Conservation (phyloP, 2,329 filamentous ascomycete species). For the Phaeoacremonium minimum region DNA sequence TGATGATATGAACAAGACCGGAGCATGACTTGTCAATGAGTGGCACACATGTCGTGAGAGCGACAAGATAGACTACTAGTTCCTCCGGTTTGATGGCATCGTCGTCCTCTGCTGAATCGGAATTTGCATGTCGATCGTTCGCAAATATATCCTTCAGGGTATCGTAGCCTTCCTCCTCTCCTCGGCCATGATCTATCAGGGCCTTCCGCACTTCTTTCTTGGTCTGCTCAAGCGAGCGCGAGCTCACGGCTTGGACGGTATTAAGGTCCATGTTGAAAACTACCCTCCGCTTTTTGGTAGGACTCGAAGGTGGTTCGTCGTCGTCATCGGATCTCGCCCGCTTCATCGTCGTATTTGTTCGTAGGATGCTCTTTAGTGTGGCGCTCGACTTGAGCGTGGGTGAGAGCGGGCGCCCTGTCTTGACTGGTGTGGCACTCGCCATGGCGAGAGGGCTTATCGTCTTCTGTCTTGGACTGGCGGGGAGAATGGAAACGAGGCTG, state of each 20-base stretch:
- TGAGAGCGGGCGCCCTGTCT: constrained; percentile 7
- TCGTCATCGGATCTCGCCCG: constrained; percentile 22
- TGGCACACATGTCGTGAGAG: constrained; percentile 58
- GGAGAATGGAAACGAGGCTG: no score
- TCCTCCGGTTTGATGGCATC: constrained; percentile 45
- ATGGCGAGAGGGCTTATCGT: constrained; percentile 2
- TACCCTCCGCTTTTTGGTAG: constrained; percentile 51
- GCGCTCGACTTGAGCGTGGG: constrained; percentile 8
- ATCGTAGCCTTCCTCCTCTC: constrained; percentile 57
- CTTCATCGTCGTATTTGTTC: constrained; percentile 3
- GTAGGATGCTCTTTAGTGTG: constrained; percentile 7
- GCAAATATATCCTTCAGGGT: constrained; percentile 56
- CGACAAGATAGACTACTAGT: constrained; percentile 56
- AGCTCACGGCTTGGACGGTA: constrained; percentile 49
- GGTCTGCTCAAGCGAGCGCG: constrained; percentile 48
- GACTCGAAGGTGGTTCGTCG: constrained; percentile 34
- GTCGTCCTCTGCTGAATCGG: constrained; percentile 38
- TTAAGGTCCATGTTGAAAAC: constrained; percentile 56
- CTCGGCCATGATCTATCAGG: constrained; percentile 51
- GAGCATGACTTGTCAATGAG: constrained; percentile 56
- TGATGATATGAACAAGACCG: constrained; percentile 52
- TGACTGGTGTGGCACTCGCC: constrained; percentile 9
- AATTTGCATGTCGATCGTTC: constrained; percentile 34
- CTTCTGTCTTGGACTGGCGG: no score
- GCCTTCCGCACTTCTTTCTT: constrained; percentile 51